Base-by-base conservation (phyloP, 768 basidiomycete species). In the Trametes elegans region DNA sequence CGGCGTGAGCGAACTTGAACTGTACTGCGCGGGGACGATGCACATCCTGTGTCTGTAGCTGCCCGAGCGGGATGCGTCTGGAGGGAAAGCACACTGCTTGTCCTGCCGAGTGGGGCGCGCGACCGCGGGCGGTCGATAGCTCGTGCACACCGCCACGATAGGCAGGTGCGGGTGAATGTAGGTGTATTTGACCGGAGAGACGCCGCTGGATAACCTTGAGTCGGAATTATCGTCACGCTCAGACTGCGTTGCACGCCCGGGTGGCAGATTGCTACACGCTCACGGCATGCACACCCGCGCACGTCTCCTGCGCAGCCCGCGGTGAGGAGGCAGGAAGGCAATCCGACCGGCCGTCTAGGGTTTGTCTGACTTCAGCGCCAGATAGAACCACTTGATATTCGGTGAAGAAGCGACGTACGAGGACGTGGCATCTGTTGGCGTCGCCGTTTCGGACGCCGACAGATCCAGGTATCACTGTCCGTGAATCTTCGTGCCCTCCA, bases 321-420 rank as follows among this genome's bases (percentile, higher is more conserved):
- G 13, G 6, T 24, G 40, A 41, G 19, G 23, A 11, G 26, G 19
- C 14, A 26, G 7, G 19, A 34, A n/a, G 29, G 24, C 7, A 43
- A 27, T 51, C 40, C 29, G 40, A 34, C 41, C 16, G 31, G 9
- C 26, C 19, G 18, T n/a, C 46, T 48, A 14, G n/a, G 28, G 9
- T n/a, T n/a, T 21, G 18, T 31, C 29, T 31, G 9, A 18, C 49
- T 21, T 40, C 49, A 21, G 39, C 29, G 49, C n/a, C 49, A 26
- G 49, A 41, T 41, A 21, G 49, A 41, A 51, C 27, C 19, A 28
- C 26, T 42, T 53, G 51, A 53, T 53, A 36, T 45, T 44, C 51
- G 34, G 31, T n/a, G n/a, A n/a, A 44, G 51, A 52, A 53, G 51
- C 51, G 40, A 34, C 29, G 29, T 38, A 44, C 41, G 31, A 24